Percentiles rank a stretch among this genome's conserved stretches.
These are phyloP conservation scores for Lactarius akahatsu DNA, from an alignment of 768 basidiomycete genomes.

Conservation along the genomic window DNA sequence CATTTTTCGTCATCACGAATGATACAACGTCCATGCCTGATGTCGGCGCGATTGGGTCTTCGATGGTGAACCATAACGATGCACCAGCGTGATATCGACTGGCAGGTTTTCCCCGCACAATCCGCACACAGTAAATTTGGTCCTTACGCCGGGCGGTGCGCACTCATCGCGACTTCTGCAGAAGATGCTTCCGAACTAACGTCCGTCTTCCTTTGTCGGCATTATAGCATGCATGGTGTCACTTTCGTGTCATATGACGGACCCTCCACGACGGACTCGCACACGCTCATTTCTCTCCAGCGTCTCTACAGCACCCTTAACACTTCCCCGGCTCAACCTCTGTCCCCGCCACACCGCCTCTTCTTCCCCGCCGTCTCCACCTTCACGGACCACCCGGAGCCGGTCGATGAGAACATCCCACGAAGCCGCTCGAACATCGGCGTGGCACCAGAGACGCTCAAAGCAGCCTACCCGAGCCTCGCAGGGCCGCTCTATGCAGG, in stretches of 20 bases:
- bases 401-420: constrained; percentile 30
- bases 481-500: constrained; percentile 58
- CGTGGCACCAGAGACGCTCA: constrained; percentile 37
- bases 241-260: constrained; percentile 50
- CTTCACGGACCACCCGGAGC: constrained; percentile 48
- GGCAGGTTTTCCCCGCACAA: constrained; percentile 43
- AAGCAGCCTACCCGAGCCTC: constrained; percentile 71
- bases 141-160: constrained; percentile 35
- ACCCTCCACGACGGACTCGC: constrained; percentile 46
- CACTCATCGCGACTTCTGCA: neutral
- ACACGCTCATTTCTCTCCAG: constrained; percentile 76
- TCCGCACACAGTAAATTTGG: constrained; percentile 34
- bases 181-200: neutral
- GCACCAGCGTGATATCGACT: constrained; percentile 52
- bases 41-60: constrained; percentile 49
- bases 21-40: constrained; percentile 59
- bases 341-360: constrained; percentile 46
- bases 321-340: constrained; percentile 29
- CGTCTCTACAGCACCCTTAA: constrained; percentile 70
- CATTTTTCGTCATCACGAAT: constrained; percentile 74
- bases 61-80: constrained; percentile 37
- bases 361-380: constrained; percentile 69
- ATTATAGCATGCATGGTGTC: constrained; percentile 59
- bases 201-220: neutral
- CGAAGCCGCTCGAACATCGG: constrained; percentile 38